Percentiles rank a stretch among this genome's conserved stretches.
Conservation (phyloP, 2,329 filamentous ascomycete species). For the Trichoderma koningii region DNA sequence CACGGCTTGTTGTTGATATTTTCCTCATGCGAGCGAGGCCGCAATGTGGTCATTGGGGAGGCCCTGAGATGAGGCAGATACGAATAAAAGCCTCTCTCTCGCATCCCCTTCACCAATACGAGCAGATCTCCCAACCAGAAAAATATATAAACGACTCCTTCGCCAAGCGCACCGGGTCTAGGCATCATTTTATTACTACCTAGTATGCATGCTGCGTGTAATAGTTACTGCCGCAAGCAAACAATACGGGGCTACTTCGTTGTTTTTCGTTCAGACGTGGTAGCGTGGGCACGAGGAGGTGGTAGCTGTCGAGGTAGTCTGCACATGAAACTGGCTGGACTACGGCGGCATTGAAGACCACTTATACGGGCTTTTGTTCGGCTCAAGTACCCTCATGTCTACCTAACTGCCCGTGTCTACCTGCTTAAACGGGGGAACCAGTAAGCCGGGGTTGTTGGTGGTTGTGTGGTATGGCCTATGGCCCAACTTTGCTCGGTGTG, state of each 20-base stretch:
- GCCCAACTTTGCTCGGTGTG: background rate
- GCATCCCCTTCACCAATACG: background rate
- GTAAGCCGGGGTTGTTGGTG: background rate
- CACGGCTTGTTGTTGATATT: background rate
- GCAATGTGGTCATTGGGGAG: constrained; percentile 1
- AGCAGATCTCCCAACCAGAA: background rate
- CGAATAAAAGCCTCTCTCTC: background rate
- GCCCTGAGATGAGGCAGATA: background rate
- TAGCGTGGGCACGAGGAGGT: background rate
- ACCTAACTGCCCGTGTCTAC: background rate
- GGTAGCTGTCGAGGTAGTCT: too few species aligned
- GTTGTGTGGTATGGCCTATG: background rate
- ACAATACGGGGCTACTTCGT: constrained; percentile 9
- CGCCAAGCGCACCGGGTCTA: background rate
- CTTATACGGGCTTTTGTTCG: background rate
- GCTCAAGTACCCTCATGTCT: background rate
- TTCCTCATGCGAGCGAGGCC: background rate
- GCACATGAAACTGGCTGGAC: too few species aligned
- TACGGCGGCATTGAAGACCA: too few species aligned
- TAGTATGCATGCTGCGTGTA: background rate
- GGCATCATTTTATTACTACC: background rate
- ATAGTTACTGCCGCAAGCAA: background rate
- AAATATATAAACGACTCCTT: background rate
- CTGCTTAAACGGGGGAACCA: constrained; percentile 5
- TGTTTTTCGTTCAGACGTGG: background rate